A percentile compares a stretch with the other conserved stretches of the same genome.
phyloP scores from a whole-genome alignment of 495 filamentous ascomycete genomes.

The Penicillium macrosclerotiorum region DNA sequence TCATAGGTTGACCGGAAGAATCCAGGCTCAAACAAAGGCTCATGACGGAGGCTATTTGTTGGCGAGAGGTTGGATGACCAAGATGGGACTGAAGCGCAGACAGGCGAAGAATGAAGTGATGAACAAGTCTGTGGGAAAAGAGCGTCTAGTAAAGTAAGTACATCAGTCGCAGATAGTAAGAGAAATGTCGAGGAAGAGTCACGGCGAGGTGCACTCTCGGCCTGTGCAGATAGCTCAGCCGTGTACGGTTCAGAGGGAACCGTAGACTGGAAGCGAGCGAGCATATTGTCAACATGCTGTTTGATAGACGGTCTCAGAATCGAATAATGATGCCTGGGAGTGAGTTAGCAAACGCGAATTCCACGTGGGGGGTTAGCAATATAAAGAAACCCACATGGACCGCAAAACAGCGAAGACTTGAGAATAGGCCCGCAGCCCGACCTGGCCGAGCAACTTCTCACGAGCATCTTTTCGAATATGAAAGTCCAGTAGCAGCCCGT shows the following conservation, averaged over 20 bases:
- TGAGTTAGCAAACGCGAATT: neutral
- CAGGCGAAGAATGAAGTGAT: conserved; percentile 26
- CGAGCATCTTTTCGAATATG: conserved; percentile 88
- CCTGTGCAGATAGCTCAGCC: neutral
- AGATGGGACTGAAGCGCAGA: conserved; percentile 11
- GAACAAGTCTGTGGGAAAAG: conserved; percentile 36
- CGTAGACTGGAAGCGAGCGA: conserved; percentile 54
- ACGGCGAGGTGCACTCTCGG: conserved; percentile 1
- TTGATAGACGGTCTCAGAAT: conserved; percentile 57
- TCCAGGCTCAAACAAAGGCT: conserved; percentile 24
- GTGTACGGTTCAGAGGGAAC: conserved; percentile 1
- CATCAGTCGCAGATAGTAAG: conserved; percentile 40
- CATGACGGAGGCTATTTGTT: conserved; percentile 8
- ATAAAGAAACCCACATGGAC: conserved; percentile 40
- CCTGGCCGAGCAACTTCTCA: conserved; percentile 81
- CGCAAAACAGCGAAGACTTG: conserved; percentile 56
- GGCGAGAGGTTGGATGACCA: conserved; percentile 13
- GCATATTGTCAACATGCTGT: conserved; percentile 73
- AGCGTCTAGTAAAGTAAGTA: conserved; percentile 40
- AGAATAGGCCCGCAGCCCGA: conserved; percentile 74
- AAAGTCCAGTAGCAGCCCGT: conserved; percentile 85
- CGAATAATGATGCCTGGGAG: conserved; percentile 37
- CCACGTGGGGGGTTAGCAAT: neutral
- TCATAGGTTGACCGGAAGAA: conserved; percentile 27
- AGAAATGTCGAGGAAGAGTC: conserved; percentile 34